phyloP scores from a whole-genome alignment of 805 yeast species.

The Cyberlindnera suaveolens region DNA sequence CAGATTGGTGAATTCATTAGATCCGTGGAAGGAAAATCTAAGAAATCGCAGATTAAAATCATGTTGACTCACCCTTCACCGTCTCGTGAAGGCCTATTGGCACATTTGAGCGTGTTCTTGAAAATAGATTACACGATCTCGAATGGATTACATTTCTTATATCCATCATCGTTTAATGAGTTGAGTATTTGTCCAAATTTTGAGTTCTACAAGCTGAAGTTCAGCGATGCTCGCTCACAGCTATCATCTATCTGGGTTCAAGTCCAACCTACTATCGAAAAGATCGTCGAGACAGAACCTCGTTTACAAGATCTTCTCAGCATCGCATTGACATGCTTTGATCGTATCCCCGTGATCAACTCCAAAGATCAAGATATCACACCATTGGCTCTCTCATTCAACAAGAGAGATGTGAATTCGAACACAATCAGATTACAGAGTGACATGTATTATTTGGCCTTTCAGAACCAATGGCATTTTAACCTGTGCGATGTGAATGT shows the following conservation, averaged over 20 bases:
- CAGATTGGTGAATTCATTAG: conserved; percentile 64
- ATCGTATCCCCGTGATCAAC: conserved; percentile 48
- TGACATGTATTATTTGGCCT: conserved; percentile 57
- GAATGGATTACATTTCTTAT: conserved; percentile 67
- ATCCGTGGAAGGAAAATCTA: conserved; percentile 35
- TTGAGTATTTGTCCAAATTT: conserved; percentile 55
- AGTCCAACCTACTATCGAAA: conserved; percentile 45
- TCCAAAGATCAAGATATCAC: conserved; percentile 33
- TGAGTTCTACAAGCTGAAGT: conserved; percentile 58
- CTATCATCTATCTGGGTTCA: conserved; percentile 59
- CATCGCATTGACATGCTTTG: conserved; percentile 55
- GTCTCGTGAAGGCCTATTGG: conserved; percentile 59
- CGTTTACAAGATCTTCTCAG: conserved; percentile 41
- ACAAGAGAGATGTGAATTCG: conserved; percentile 34
- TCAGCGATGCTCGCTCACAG: conserved; percentile 54
- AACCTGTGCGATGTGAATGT: conserved; percentile 56
- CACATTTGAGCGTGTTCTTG: conserved; percentile 58
- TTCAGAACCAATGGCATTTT: conserved; percentile 73
- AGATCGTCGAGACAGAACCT: conserved; percentile 35
- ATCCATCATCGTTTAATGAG: conserved; percentile 66
- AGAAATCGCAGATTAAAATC: conserved; percentile 45
- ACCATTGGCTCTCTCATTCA: conserved; percentile 34
- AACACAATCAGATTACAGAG: conserved; percentile 43
- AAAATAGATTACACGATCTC: conserved; percentile 69
- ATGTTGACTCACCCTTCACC: conserved; percentile 69